Percentiles rank a stretch among this genome's conserved stretches.
Evolutionary conservation across 805 yeast species (phyloP).

Genomic region (Ogataea salicorniae): DNA sequence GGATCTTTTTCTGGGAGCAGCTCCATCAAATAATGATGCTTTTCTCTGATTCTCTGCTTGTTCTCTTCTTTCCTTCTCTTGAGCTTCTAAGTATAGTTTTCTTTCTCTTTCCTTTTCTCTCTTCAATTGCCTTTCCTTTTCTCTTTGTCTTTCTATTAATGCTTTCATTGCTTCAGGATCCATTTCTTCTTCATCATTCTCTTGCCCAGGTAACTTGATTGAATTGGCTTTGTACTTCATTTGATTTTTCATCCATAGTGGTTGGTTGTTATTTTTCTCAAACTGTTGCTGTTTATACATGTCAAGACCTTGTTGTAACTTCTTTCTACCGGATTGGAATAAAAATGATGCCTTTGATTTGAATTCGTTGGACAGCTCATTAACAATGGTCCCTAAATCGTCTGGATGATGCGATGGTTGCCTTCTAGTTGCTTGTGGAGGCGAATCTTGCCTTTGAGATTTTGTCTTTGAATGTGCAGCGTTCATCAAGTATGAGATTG

Average conservation of each 20-base stretch:
- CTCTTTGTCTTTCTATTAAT: constrained; percentile 36
- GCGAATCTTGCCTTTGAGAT: neutral
- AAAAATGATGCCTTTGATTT: constrained; percentile 55
- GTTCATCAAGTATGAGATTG: constrained; percentile 62
- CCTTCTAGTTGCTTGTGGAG: neutral
- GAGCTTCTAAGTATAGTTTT: neutral
- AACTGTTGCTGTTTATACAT: constrained; percentile 41
- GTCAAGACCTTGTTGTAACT: constrained; percentile 58
- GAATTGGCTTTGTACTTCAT: constrained; percentile 41
- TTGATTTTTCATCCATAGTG: constrained; percentile 74
- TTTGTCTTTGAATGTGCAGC: constrained; percentile 41
- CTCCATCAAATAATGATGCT: constrained; percentile 9
- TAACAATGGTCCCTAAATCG: constrained; percentile 38
- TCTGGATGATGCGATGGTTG: constrained; percentile 15
- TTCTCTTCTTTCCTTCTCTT: constrained; percentile 3
- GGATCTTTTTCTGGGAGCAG: constrained; percentile 3
- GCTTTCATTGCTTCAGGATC: constrained; percentile 37
- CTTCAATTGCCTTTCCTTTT: constrained; percentile 28
- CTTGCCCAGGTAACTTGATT: constrained; percentile 28
- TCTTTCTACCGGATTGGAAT: constrained; percentile 54
- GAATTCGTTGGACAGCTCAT: constrained; percentile 51
- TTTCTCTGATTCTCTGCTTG: constrained; percentile 11
- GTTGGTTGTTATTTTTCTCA: constrained; percentile 35
- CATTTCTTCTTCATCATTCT: constrained; percentile 41
- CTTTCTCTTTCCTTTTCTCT: constrained; percentile 14